Conservation (phyloP, 805 yeast species). For the Candida chauliodis region DNA sequence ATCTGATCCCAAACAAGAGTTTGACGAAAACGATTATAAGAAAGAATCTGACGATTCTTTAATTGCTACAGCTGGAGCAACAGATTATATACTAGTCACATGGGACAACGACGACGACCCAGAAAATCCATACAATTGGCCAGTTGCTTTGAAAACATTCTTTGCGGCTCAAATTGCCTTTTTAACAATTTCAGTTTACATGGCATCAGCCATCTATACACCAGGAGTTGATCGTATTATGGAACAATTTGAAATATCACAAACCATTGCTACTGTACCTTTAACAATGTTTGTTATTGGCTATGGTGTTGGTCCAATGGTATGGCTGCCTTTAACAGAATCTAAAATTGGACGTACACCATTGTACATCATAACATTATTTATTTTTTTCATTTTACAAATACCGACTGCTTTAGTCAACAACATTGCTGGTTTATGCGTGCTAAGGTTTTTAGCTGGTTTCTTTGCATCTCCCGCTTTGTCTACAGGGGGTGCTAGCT, state of each 20-base stretch:
- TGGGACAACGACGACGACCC: conserved; percentile 49
- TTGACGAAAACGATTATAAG: not conserved
- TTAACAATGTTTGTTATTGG: conserved; percentile 56
- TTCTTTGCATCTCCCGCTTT: conserved; percentile 53
- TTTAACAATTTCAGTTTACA: conserved; percentile 48
- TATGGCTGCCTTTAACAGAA: conserved; percentile 58
- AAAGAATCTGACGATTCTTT: not conserved
- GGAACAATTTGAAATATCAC: conserved; percentile 41
- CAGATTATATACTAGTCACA: conserved; percentile 11
- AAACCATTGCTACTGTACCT: conserved; percentile 46
- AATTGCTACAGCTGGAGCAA: not conserved
- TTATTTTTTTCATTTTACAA: conserved; percentile 48
- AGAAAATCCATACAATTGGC: conserved; percentile 58
- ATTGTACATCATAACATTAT: conserved; percentile 44
- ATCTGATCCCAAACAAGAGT: conserved; percentile 1
- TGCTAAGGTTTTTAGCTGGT: conserved; percentile 52
- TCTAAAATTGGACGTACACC: conserved; percentile 51
- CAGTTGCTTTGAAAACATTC: conserved; percentile 33
- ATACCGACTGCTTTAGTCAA: conserved; percentile 52
- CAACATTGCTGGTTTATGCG: conserved; percentile 48
- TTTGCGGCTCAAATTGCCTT: conserved; percentile 38
- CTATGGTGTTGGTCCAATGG: conserved; percentile 58
- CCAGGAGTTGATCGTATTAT: conserved; percentile 47
- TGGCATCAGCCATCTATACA: conserved; percentile 54
- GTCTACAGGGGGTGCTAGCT: conserved; percentile 56